phyloP scores from a whole-genome alignment of 495 filamentous ascomycete genomes.

The Penicillium cinerascens region DNA sequence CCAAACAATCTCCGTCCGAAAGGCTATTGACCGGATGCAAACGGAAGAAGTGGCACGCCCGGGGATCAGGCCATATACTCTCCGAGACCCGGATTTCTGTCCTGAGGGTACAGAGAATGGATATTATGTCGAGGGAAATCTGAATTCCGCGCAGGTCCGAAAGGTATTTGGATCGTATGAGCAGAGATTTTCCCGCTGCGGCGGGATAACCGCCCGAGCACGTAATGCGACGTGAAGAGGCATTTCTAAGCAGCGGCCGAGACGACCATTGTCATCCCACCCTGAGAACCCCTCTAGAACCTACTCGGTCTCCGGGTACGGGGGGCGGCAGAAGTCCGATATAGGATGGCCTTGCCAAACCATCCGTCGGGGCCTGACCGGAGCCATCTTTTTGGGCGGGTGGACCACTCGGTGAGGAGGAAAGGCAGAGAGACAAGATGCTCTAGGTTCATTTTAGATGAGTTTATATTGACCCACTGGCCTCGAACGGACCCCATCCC shows the following conservation, averaged over 20 bases:
- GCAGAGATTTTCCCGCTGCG: slow-evolving; percentile 8
- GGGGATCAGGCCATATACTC: not conserved
- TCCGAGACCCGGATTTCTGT: not conserved
- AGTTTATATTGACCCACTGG: slow-evolving; percentile 6
- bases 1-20: not conserved
- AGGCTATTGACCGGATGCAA: slow-evolving; percentile 5
- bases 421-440: not conserved
- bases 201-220: slow-evolving; percentile 7
- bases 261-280: not conserved
- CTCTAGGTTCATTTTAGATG: slow-evolving; percentile 11
- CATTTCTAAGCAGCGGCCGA: slow-evolving; percentile 15
- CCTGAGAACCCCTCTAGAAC: not conserved
- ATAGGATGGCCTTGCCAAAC: slow-evolving; percentile 7
- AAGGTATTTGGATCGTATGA: not conserved
- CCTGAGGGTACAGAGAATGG: not conserved
- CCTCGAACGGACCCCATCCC: not conserved
- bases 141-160: not conserved
- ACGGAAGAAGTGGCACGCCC: slow-evolving; percentile 2
- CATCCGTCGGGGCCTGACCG: slow-evolving; percentile 8
- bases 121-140: not conserved
- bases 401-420: not conserved
- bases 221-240: slow-evolving; percentile 11
- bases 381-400: not conserved
- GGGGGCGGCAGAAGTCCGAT: not conserved
- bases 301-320: not conserved